A percentile compares a stretch with the other conserved stretches of the same genome.
phyloP scores from a whole-genome alignment of 768 basidiomycete genomes.

The Boletus pseudopeckii region DNA sequence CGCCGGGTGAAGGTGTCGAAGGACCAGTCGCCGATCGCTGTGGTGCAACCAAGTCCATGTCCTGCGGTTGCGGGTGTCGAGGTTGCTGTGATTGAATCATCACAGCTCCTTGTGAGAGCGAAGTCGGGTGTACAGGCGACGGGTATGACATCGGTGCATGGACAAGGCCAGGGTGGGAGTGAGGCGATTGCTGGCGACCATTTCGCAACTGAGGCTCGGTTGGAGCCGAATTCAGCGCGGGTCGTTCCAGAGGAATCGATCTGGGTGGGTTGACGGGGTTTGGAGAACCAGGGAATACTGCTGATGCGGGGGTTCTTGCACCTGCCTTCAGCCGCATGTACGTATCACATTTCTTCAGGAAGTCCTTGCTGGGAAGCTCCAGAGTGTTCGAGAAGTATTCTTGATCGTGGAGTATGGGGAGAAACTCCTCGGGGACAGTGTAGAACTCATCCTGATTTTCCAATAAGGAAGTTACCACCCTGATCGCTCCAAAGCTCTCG shows the following conservation, averaged over 20 bases:
- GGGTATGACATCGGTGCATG: conserved; percentile 46
- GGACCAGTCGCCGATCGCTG: conserved; percentile 40
- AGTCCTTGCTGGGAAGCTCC: conserved; percentile 92
- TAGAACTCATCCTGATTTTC: conserved; percentile 96
- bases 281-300: conserved; percentile 31
- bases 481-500: conserved; percentile 88
- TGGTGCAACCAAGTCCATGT: conserved; percentile 38
- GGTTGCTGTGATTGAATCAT: conserved; percentile 44
- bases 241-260: conserved; percentile 45
- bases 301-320: conserved; percentile 44
- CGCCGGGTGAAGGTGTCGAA: conserved; percentile 33
- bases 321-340: conserved; percentile 71
- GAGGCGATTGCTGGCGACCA: conserved; percentile 39
- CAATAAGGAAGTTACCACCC: conserved; percentile 79
- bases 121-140: conserved; percentile 41
- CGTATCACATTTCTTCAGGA: conserved; percentile 92
- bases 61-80: conserved; percentile 40
- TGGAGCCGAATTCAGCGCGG: conserved; percentile 38
- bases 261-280: conserved; percentile 18
- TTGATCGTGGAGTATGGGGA: conserved; percentile 83
- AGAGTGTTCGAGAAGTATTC: conserved; percentile 86
- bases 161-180: conserved; percentile 36
- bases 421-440: conserved; percentile 88
- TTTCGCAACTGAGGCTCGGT: conserved; percentile 38
- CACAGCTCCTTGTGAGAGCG: conserved; percentile 43